These are phyloP conservation scores for Colletotrichum tanaceti DNA, from an alignment of 2,329 filamentous ascomycete species.

Conservation along the genomic window DNA sequence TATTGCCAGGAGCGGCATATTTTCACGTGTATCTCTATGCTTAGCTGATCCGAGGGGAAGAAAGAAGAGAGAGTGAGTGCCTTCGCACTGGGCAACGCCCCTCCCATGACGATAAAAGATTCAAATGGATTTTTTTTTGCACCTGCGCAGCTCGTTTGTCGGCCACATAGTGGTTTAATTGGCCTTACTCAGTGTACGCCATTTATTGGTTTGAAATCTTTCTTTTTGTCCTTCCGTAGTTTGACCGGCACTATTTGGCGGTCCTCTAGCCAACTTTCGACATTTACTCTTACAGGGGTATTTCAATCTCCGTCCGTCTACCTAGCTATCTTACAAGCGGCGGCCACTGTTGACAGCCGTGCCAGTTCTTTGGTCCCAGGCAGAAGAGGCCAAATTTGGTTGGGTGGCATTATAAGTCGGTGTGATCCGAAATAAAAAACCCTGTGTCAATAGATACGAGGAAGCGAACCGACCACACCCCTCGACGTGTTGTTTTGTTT, in stretches of 20 bases:
- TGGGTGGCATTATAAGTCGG: neutral
- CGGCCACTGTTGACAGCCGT: slow-evolving; percentile 3
- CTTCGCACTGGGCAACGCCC: slow-evolving; percentile 20
- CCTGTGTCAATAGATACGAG: neutral
- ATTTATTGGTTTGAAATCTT: neutral
- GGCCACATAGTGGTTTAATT: neutral
- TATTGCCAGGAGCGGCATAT: slow-evolving; percentile 18
- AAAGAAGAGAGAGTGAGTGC: slow-evolving; percentile 1
- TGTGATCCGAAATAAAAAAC: neutral
- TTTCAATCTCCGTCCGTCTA: slow-evolving; percentile 13
- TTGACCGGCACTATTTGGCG: neutral
- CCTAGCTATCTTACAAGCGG: slow-evolving; percentile 18
- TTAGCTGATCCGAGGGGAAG: slow-evolving; percentile 1
- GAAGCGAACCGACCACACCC: neutral
- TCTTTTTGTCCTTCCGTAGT: neutral
- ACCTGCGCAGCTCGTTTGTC: slow-evolving; percentile 21
- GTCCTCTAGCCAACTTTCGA: neutral
- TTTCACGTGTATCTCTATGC: slow-evolving; percentile 38
- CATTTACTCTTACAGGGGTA: slow-evolving; percentile 34
- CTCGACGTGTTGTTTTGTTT: no score
- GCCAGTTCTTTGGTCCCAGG: neutral
- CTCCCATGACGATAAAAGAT: slow-evolving; percentile 34
- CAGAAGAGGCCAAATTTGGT: neutral
- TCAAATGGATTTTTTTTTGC: slow-evolving; percentile 32
- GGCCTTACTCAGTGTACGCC: neutral